Evolutionary conservation across 768 basidiomycete species (phyloP).

Genomic region (Collybiopsis luxurians): DNA sequence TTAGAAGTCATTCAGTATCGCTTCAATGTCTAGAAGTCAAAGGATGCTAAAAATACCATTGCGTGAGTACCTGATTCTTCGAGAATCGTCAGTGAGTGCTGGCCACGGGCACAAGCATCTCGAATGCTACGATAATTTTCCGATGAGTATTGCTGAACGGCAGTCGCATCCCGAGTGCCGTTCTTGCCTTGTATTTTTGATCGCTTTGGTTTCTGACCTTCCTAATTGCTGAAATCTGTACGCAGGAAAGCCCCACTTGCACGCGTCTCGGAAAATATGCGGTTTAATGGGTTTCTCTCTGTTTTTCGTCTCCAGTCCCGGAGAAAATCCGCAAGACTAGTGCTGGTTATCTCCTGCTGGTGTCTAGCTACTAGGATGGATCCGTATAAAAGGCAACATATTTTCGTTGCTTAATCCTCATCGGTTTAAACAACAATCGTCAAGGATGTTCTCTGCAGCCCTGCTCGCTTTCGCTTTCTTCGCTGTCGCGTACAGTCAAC

Average conservation of each 20-base stretch:
- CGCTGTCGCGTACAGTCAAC: conserved; percentile 11
- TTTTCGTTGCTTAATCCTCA: neutral
- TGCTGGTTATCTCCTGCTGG: too few species aligned
- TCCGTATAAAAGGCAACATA: neutral
- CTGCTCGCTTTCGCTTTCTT: conserved; percentile 4
- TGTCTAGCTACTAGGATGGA: too few species aligned
- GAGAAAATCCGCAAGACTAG: neutral
- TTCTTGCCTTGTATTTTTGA: neutral
- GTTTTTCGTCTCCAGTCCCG: neutral
- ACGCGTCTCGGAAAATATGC: too few species aligned
- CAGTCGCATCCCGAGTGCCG: neutral
- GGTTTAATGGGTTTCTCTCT: too few species aligned
- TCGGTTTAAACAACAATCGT: conserved; percentile 5
- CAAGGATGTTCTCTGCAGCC: conserved; percentile 6
- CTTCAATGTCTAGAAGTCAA: too few species aligned
- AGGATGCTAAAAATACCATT: too few species aligned
- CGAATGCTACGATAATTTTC: neutral
- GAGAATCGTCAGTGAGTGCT: too few species aligned
- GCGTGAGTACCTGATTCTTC: too few species aligned
- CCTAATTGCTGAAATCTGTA: neutral
- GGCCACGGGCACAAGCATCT: neutral
- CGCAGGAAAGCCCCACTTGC: too few species aligned
- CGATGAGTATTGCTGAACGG: neutral
- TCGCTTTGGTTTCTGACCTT: neutral
- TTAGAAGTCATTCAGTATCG: too few species aligned